Evolutionary conservation across 176 grass and related monocot genomes (phyloP), one percentile per base, ranked within the genome.

Genomic region (Zoysia japonica): DNA sequence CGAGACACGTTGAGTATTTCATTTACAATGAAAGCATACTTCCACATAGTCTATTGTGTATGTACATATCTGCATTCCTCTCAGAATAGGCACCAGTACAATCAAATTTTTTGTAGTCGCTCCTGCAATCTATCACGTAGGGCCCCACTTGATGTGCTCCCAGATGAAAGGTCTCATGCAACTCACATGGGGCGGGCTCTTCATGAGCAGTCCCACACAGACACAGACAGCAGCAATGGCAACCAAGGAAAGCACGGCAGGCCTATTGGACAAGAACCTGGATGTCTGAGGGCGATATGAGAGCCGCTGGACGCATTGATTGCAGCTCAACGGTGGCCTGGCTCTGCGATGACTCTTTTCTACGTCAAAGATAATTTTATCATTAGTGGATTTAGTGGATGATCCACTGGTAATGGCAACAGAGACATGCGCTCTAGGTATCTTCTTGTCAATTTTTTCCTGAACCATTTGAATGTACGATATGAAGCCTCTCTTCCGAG

Each of bases 201-300:
- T 89, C 67, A 97, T 80, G 49, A 97, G 72, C 55, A 97, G 45
- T 36, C 89, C 92, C 10, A 97, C 81, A 52, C 95, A 97, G 36
- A 97, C 92, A 71, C 92, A 97, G 9, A 97, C 95, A 47, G 92
- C 83, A 1, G 95, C 89, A 72, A 97, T 88, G 62, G 85, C 78
- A 10, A 94, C 65, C 83, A 94, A 60, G 61, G 83, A 86, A 77
- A 97, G 82, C 77, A 97, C 76, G 3, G 50, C 76, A 37, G 89
- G 80, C 80, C 87, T 92, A 77, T 71, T 82, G 7, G 88, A 71
- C 80, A 97, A 65, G 47, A 93, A 89, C 47, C 78, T 88, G n/a
- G 62, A 82, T 16, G 64, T 67, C 38, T 39, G 50, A 17, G 40
- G 82, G 16, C 4, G 72, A 65, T 74, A 85, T 7, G 61, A 47